phyloP scores from a whole-genome alignment of 2,329 filamentous ascomycete genomes.

The Fusarium sp. region DNA sequence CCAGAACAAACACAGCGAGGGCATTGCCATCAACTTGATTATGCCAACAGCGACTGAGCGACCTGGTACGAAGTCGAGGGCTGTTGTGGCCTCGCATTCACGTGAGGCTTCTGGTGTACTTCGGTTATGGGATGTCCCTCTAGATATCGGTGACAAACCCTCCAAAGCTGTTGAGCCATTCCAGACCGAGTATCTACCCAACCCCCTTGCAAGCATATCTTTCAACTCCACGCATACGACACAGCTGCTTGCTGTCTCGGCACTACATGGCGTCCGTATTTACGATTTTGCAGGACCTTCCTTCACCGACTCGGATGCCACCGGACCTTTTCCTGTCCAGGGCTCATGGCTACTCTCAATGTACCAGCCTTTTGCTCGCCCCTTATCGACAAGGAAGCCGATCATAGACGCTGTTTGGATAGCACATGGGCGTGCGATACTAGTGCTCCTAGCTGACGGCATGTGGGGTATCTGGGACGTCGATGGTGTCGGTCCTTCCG shows the following conservation, averaged over 20 bases:
- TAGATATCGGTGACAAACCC: slow-evolving; percentile 55
- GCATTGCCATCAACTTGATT: slow-evolving; percentile 66
- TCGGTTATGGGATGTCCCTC: slow-evolving; percentile 68
- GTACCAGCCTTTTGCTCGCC: slow-evolving; percentile 66
- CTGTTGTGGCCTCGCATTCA: slow-evolving; percentile 71
- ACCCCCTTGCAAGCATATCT: slow-evolving; percentile 65
- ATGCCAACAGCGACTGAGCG: slow-evolving; percentile 57
- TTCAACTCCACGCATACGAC: slow-evolving; percentile 71
- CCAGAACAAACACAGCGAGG: slow-evolving; percentile 64
- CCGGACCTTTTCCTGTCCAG: slow-evolving; percentile 65
- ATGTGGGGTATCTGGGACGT: slow-evolving; percentile 78
- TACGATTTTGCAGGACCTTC: slow-evolving; percentile 70
- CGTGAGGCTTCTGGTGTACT: slow-evolving; percentile 69
- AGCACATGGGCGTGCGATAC: slow-evolving; percentile 67
- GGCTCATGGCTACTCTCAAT: slow-evolving; percentile 74
- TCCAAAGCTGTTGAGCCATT: slow-evolving; percentile 60
- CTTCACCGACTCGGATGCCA: slow-evolving; percentile 62
- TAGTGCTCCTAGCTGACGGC: slow-evolving; percentile 70
- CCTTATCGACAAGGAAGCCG: slow-evolving; percentile 65
- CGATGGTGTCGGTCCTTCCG: slow-evolving; percentile 65
- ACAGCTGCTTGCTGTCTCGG: slow-evolving; percentile 68
- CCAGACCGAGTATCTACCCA: slow-evolving; percentile 69
- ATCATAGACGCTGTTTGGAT: slow-evolving; percentile 74
- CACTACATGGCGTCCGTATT: slow-evolving; percentile 68
- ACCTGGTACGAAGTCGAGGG: slow-evolving; percentile 52